Conservation (phyloP, 139 green algal species). For the Desmodesmus armatus region DNA sequence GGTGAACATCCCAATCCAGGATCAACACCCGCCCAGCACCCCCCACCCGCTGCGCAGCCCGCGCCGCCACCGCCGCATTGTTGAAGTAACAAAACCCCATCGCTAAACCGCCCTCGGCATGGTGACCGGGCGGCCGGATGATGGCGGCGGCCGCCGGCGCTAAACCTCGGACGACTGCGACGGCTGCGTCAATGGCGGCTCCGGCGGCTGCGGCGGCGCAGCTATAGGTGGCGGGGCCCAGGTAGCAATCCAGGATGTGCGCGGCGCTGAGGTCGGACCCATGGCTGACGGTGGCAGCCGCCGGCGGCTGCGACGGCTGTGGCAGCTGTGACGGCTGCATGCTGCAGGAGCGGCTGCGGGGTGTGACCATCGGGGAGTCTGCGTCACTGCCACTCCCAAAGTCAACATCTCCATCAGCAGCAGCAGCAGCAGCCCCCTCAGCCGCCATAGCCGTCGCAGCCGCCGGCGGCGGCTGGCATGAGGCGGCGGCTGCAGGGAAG, state of each 20-base stretch:
- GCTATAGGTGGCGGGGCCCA: slow-evolving; percentile 66
- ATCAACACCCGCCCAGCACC: slow-evolving; percentile 74
- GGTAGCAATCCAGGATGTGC: slow-evolving; percentile 72
- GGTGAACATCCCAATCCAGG: slow-evolving; percentile 83
- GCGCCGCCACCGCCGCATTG: slow-evolving; percentile 57
- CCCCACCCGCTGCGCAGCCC: slow-evolving; percentile 10
- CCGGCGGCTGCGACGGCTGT: slow-evolving; percentile 1
- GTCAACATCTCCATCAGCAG: slow-evolving; percentile 1
- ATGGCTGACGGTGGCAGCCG: neutral
- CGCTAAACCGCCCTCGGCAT: slow-evolving; percentile 73
- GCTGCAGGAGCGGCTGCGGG: neutral
- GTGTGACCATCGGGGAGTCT: neutral
- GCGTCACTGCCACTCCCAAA: too few species aligned
- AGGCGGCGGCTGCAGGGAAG: neutral
- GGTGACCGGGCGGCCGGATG: slow-evolving; percentile 82
- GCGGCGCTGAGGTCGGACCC: neutral
- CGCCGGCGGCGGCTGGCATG: neutral
- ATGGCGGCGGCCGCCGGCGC: slow-evolving; percentile 65
- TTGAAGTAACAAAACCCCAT: slow-evolving; percentile 96
- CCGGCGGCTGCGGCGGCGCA: slow-evolving; percentile 78
- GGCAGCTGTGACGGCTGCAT: neutral
- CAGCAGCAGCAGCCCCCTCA: slow-evolving; percentile 2
- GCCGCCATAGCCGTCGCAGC: slow-evolving; percentile 7
- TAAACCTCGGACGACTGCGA: slow-evolving; percentile 56
- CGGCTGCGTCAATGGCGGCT: slow-evolving; percentile 69